phyloP scores from a whole-genome alignment of 2,329 filamentous ascomycete species.

The Alternaria brassicae region DNA sequence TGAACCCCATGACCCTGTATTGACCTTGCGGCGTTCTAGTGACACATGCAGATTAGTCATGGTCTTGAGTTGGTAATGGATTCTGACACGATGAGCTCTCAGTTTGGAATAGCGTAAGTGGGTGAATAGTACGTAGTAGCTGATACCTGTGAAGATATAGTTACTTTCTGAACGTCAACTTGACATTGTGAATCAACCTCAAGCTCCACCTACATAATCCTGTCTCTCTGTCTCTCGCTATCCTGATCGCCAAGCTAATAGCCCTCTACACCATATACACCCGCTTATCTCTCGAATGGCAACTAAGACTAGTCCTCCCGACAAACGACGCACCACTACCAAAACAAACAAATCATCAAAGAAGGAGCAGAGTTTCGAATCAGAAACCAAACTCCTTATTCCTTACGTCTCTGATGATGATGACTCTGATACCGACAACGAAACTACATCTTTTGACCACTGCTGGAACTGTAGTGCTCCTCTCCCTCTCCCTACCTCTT shows the following conservation, averaged over 20 bases:
- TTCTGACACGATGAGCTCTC: not conserved
- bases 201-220: not conserved
- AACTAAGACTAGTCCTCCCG: not conserved
- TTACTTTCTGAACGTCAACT: not conserved
- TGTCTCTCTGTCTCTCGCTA: not conserved
- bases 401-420: not conserved
- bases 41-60: not conserved
- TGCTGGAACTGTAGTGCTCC: conserved; percentile 16
- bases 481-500: not conserved
- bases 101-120: not conserved
- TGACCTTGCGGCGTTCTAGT: too few species aligned
- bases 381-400: not conserved
- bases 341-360: not conserved
- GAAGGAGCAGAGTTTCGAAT: not conserved
- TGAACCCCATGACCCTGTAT: not conserved
- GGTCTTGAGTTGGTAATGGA: not conserved
- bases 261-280: not conserved
- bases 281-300: not conserved
- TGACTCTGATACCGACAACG: not conserved
- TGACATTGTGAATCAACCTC: not conserved
- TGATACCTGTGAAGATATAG: not conserved
- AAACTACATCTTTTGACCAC: not conserved
- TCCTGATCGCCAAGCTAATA: not conserved
- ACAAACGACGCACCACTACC: not conserved
- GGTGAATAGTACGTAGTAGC: not conserved